Evolutionary conservation across 2,329 filamentous ascomycete species (phyloP).

Genomic region (Penicillium sp.): DNA sequence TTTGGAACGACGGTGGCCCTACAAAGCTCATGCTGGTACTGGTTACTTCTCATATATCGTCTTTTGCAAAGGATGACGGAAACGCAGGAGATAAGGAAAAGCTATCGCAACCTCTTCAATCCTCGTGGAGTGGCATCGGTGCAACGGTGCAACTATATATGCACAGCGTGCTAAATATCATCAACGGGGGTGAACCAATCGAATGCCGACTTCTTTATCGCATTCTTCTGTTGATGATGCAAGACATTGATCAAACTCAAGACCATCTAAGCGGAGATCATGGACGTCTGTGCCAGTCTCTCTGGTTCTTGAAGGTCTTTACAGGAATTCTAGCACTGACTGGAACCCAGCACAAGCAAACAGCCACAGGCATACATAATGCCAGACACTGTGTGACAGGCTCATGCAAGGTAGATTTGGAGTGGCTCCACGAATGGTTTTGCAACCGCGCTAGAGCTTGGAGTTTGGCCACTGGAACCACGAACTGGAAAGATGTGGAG

Average conservation of each 20-base stretch:
- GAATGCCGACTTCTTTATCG: neutral
- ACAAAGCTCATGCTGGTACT: neutral
- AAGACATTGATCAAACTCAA: neutral
- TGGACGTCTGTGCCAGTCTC: neutral
- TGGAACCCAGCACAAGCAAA: neutral
- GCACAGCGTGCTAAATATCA: neutral
- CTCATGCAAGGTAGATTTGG: neutral
- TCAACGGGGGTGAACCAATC: neutral
- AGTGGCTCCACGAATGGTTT: neutral
- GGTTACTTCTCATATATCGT: neutral
- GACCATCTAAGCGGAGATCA: neutral
- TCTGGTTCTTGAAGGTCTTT: neutral
- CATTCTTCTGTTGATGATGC: neutral
- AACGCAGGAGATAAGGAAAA: neutral
- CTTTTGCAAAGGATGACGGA: neutral
- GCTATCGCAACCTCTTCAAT: neutral
- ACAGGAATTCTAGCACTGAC: neutral
- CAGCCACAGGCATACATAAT: neutral
- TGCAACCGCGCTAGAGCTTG: neutral
- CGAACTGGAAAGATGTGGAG: neutral
- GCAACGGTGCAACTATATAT: neutral
- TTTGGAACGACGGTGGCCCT: neutral
- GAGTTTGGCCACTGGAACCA: neutral
- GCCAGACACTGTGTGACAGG: neutral
- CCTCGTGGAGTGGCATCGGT: neutral